Base-by-base conservation (phyloP, 257 asterid genomes). In the Petrea volubilis region DNA sequence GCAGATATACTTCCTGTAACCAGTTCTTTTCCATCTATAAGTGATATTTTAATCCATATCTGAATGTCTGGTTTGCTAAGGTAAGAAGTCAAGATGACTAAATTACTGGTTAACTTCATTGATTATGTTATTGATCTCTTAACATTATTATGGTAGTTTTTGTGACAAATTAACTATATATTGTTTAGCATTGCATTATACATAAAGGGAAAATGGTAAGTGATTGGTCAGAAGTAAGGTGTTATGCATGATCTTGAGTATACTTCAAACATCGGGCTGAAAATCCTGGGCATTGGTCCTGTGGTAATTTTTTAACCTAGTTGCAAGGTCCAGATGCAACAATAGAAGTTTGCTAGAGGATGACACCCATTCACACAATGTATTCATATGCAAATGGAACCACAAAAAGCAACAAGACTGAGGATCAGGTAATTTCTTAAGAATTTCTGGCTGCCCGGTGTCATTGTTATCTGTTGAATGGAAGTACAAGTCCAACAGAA, bases 381-480 rank as follows among this genome's bases (percentile, higher is more conserved):
- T 28, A 43, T 56, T n/a, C 33, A 57, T 27, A 46, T 43, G 68
- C 67, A 51, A 49, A 58, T 55, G 21, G 25, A 74, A 64, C 44
- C 21, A 57, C 17, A 33, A 12, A 66, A 67, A 75, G 34, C 33
- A 61, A 50, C 52, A 57, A 49, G 44, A 74, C 61, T 59, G 40
- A 21, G 71, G 67, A 74, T 7, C 65, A 58, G 49, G 25, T 29
- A 53, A 20, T 13, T 62, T 24, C 33, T 53, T 15, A 41, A 41
- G 53, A 38, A 36, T 41, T 70, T 70, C 38, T 36, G 38, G 41
- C 41, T 33, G 63, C 11, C 33, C 27, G 3, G 38, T 17, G 13
- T 44, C 75, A 46, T 18, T 49, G 58, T 28, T 15, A 41, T 40
- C 57, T 27, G 50, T 44, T 24, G 29, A 36, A 31, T 31, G 31